phyloP scores from a whole-genome alignment of 192 early-diverging fungal species.

The Diversispora epigaea region DNA sequence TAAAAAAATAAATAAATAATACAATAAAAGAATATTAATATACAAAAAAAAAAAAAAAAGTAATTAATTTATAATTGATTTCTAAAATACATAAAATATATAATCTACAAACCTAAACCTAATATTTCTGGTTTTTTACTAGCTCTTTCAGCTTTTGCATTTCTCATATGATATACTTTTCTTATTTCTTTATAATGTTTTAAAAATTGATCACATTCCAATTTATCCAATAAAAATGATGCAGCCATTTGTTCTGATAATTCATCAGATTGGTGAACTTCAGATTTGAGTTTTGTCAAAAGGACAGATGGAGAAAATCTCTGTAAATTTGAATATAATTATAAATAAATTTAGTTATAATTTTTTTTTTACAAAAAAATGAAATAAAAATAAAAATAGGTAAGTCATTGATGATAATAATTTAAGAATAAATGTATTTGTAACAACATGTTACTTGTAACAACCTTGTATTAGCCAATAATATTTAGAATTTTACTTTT shows the following conservation, averaged over 20 bases:
- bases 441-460: too few species aligned
- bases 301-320: slow-evolving; percentile 41
- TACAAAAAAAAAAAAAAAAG: too few species aligned
- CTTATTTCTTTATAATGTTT: slow-evolving; percentile 49
- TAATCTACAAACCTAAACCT: too few species aligned
- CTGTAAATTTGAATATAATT: slow-evolving; percentile 18
- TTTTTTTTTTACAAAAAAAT: neutral
- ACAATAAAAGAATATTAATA: too few species aligned
- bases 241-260: slow-evolving; percentile 47
- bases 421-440: too few species aligned
- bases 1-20: too few species aligned
- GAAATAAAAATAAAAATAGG: neutral
- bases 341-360: neutral
- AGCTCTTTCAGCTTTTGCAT: slow-evolving; percentile 41
- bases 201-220: slow-evolving; percentile 46
- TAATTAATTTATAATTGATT: too few species aligned
- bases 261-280: slow-evolving; percentile 44
- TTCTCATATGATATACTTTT: slow-evolving; percentile 52
- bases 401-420: too few species aligned
- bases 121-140: slow-evolving; percentile 32
- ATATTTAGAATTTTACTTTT: too few species aligned
- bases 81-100: too few species aligned
- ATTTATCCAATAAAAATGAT: slow-evolving; percentile 44
- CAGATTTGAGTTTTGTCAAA: slow-evolving; percentile 40
- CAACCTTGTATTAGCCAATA: too few species aligned